A percentile compares a stretch with the other conserved stretches of the same genome.
phyloP scores from a whole-genome alignment of 805 yeast species.

The Pichia deserticola region DNA sequence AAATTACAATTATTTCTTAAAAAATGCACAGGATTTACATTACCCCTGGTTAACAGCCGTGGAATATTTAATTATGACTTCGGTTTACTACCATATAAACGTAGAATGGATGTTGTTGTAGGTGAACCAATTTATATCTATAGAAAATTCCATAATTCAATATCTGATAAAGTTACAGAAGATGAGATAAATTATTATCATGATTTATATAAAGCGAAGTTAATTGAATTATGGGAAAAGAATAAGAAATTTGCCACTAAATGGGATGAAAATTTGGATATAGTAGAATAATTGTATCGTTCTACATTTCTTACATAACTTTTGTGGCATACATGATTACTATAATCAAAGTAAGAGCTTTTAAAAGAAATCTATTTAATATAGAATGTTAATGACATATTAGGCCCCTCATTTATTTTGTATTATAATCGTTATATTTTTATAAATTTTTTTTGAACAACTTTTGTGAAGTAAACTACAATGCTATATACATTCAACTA shows the following conservation, averaged over 20 bases:
- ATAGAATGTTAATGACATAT: too few species aligned
- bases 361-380: too few species aligned
- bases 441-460: too few species aligned
- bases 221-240: constrained; percentile 56
- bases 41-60: constrained; percentile 87
- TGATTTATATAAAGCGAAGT: constrained; percentile 54
- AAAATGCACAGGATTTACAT: constrained; percentile 64
- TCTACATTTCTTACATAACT: too few species aligned
- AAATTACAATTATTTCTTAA: constrained; percentile 72
- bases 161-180: constrained; percentile 26
- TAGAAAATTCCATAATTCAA: constrained; percentile 17
- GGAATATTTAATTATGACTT: constrained; percentile 90
- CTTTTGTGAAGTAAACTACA: background rate
- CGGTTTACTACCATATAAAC: constrained; percentile 82
- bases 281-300: constrained; percentile 40
- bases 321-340: too few species aligned
- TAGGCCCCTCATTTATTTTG: too few species aligned
- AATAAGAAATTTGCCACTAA: constrained; percentile 49
- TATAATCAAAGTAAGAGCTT: too few species aligned
- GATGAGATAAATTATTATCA: constrained; percentile 66
- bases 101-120: constrained; percentile 67
- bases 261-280: constrained; percentile 40
- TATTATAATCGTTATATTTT: too few species aligned
- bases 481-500: background rate
- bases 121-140: constrained; percentile 51